Base-by-base conservation (phyloP, 1,284 basidiomycete species). In the Tilletia horrida region DNA sequence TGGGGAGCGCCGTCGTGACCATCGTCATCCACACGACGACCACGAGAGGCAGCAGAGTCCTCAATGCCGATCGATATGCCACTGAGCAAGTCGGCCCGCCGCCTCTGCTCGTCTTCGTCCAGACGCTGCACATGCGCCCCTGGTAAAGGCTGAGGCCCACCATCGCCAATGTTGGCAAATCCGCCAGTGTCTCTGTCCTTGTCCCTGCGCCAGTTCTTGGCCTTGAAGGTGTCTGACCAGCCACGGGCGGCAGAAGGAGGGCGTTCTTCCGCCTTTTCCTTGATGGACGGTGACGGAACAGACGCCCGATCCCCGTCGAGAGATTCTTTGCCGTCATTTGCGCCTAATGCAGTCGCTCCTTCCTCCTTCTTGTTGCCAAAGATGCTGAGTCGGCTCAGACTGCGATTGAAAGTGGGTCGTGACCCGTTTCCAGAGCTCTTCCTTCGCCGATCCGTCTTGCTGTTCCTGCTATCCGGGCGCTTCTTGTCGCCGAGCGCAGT, bases 141-240 rank as follows among this genome's bases (percentile, higher is more conserved):
- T 9, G 52, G 27, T 16, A 23, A 23, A 18, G 21, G 45, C 18
- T 18, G 7, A 23, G 16, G 18, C 16, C 45, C 45, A 8, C 52
- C 52, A 23, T 57, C 27, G 25, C 27, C 55, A 18, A 59, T 18
- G 55, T 35, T 40, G 4, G 55, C 55, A 59, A 59, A 59, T 25
- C 55, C 55, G 11, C 55, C 55, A 16, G 55, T 59, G 31, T 59
- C 31, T 18, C 55, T 25, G 18, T 59, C 55, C 29, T 59, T 59
- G 25, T 59, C 55, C 55, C 55, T 18, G 6, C 27, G 23, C 55
- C 55, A 59, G 16, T 25, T 40, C 29, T 59, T 59, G 25, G 55
- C 27, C n/a, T 59, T 59, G 55, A 59, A 59, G 3, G 55, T 59
- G 31, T 59, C 55, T 31, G 55, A 59, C 55, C 55, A 59, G 55